phyloP scores from a whole-genome alignment of 441 rosid genomes.

The Isatis lusitanica region DNA sequence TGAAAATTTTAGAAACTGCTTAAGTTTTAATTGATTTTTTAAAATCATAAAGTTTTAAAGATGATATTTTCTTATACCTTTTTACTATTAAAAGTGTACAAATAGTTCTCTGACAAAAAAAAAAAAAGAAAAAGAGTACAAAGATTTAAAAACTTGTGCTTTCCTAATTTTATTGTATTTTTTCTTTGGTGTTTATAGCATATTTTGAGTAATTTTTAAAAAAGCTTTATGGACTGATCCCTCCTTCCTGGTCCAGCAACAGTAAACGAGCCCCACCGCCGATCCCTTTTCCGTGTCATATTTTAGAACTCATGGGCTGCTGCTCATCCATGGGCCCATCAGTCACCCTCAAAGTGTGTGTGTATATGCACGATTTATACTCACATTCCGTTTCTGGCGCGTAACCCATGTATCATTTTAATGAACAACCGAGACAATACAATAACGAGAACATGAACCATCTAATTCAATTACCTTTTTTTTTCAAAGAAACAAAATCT shows the following conservation, averaged over 20 bases:
- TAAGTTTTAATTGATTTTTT: no score
- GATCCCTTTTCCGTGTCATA: neutral
- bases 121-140: neutral
- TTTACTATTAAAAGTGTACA: neutral
- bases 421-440: neutral
- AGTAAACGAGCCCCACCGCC: neutral
- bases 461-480: neutral
- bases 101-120: neutral
- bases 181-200: neutral
- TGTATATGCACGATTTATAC: neutral
- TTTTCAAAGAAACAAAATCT: no score
- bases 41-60: no score
- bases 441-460: slow-evolving; percentile 1
- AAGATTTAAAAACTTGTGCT: neutral
- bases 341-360: neutral
- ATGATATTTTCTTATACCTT: neutral
- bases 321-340: slow-evolving; percentile 5
- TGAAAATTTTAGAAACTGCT: no score
- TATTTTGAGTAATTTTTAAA: neutral
- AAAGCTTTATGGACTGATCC: neutral
- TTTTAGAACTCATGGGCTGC: neutral
- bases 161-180: neutral
- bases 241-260: slow-evolving; percentile 1
- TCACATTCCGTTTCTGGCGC: neutral
- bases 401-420: neutral